A percentile compares a stretch with the other conserved stretches of the same genome.
Evolutionary conservation across 805 yeast species (phyloP).

Genomic region (Nakazawaea peltata): DNA sequence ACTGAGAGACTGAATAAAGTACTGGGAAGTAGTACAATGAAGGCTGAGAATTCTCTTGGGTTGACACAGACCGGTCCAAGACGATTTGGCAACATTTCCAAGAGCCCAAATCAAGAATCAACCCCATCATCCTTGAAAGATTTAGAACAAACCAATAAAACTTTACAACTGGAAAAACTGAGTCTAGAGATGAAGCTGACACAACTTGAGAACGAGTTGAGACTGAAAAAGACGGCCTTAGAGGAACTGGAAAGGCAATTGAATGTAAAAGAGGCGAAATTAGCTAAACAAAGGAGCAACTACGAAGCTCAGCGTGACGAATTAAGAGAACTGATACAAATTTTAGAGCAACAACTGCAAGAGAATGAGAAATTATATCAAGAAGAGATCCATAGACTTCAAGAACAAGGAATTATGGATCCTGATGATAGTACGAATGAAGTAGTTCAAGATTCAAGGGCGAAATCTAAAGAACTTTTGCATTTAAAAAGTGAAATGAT

Average conservation of each 20-base stretch:
- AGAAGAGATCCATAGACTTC: slow-evolving; percentile 32
- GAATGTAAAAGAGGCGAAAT: slow-evolving; percentile 34
- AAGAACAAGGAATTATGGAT: background rate
- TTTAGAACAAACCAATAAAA: slow-evolving; percentile 5
- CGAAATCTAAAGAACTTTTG: slow-evolving; percentile 1
- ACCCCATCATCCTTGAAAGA: no score
- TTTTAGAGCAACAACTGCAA: slow-evolving; percentile 44
- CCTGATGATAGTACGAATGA: background rate
- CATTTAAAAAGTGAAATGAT: slow-evolving; percentile 5
- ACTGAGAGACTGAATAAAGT: no score
- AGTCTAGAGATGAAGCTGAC: slow-evolving; percentile 1
- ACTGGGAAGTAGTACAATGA: no score
- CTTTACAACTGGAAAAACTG: slow-evolving; percentile 12
- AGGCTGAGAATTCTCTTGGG: no score
- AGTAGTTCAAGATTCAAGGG: background rate
- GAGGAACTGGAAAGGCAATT: slow-evolving; percentile 38
- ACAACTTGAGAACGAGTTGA: slow-evolving; percentile 22
- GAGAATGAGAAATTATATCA: slow-evolving; percentile 45
- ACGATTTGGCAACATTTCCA: no score
- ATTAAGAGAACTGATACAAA: slow-evolving; percentile 48
- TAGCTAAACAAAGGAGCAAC: slow-evolving; percentile 35
- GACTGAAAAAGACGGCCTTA: slow-evolving; percentile 34
- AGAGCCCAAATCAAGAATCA: no score
- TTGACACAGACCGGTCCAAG: no score
- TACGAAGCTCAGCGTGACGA: slow-evolving; percentile 51